Conservation (phyloP, 345 rosid genomes). For the Carallia brachiata region DNA sequence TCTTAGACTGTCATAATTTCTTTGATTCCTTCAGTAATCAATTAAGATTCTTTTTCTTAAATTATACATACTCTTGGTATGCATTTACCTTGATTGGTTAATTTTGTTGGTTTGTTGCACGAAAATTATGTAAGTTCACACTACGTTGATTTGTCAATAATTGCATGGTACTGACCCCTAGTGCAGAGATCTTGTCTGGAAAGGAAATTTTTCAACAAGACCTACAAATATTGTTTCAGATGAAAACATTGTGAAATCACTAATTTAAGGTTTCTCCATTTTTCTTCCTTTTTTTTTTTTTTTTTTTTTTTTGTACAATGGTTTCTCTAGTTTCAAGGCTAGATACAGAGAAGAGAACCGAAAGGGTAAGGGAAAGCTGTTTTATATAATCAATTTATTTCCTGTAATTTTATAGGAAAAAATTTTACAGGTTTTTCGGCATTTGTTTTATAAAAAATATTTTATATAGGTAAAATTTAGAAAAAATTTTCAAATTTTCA, state of each 20-base stretch:
- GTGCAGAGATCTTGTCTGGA: background rate
- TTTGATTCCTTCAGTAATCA: background rate
- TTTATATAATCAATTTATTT: background rate
- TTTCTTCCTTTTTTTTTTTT: background rate
- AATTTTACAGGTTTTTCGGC: no score
- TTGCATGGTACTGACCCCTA: background rate
- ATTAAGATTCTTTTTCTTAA: constrained; percentile 7
- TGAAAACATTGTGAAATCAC: background rate
- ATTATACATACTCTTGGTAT: constrained; percentile 15
- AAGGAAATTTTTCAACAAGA: background rate
- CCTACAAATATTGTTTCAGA: background rate
- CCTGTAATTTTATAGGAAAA: no score
- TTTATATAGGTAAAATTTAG: no score
- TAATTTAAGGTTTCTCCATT: background rate
- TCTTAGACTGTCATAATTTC: background rate
- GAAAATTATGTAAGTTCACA: no score
- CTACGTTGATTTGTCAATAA: no score
- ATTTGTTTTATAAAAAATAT: no score
- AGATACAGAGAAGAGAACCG: constrained; percentile 9
- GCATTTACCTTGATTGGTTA: background rate
- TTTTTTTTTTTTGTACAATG: no score
- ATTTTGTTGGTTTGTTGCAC: background rate
- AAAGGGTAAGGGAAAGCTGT: background rate
- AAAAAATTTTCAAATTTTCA: no score
- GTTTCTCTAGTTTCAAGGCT: constrained; percentile 7